Evolutionary conservation across 768 basidiomycete genomes (phyloP).

Genomic region (Piloderma croceum): DNA sequence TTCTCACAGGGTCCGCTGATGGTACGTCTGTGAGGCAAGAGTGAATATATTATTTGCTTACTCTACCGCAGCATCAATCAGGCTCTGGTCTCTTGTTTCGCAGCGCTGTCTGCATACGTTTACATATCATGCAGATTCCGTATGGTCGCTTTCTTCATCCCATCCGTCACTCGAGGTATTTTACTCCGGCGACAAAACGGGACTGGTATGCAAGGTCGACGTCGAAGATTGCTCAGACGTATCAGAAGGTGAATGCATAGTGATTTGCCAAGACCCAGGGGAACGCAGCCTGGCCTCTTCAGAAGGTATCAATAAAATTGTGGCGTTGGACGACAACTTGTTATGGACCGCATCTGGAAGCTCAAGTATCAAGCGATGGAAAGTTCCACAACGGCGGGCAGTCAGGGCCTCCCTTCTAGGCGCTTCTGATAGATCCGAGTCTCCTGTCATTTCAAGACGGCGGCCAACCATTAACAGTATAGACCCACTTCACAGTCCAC

Average conservation of each 20-base stretch:
- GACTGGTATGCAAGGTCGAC: constrained; percentile 89
- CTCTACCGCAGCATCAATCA: constrained; percentile 78
- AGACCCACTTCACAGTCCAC: too few species aligned
- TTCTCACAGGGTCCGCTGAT: constrained; percentile 84
- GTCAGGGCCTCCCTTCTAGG: constrained; percentile 22
- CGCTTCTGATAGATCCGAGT: constrained; percentile 3
- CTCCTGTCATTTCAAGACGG: background rate
- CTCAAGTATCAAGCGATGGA: constrained; percentile 81
- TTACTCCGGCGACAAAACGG: constrained; percentile 91
- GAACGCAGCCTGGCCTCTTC: constrained; percentile 33
- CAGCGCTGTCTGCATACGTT: constrained; percentile 95
- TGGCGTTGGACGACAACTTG: constrained; percentile 74
- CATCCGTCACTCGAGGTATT: constrained; percentile 85
- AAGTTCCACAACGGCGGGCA: constrained; percentile 48
- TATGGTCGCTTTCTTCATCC: constrained; percentile 87
- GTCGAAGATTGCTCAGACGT: constrained; percentile 76
- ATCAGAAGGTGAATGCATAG: constrained; percentile 83
- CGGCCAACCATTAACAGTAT: background rate
- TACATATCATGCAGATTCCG: constrained; percentile 88
- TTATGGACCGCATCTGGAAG: constrained; percentile 89
- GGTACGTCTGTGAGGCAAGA: constrained; percentile 34
- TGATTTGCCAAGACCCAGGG: constrained; percentile 67
- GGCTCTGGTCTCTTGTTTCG: constrained; percentile 87
- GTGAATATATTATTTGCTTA: too few species aligned
- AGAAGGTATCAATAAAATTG: constrained; percentile 79